phyloP scores from a whole-genome alignment of 1,284 basidiomycete genomes.

The Leccinum subrobustum region DNA sequence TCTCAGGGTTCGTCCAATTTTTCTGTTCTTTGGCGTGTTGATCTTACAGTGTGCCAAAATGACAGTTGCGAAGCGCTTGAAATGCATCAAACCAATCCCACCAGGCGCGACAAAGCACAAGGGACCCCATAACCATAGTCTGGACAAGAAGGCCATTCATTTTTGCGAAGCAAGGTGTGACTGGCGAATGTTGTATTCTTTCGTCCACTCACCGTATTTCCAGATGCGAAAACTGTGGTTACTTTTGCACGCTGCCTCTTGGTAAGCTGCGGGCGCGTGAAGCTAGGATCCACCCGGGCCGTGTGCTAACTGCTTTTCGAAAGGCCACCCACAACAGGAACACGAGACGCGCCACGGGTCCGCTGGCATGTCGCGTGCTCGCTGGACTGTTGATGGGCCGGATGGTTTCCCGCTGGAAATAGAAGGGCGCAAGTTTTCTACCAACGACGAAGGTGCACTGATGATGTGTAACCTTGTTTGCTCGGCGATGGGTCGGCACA shows the following conservation, averaged over 20 bases:
- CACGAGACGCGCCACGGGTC: constrained; percentile 47
- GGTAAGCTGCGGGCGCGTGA: constrained; percentile 35
- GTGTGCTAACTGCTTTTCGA: neutral
- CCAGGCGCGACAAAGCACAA: constrained; percentile 41
- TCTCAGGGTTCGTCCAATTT: constrained; percentile 26
- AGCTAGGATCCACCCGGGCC: neutral
- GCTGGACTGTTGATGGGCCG: constrained; percentile 55
- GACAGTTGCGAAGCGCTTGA: constrained; percentile 47
- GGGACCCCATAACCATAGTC: constrained; percentile 49
- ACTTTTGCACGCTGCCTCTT: constrained; percentile 56
- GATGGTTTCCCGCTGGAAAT: constrained; percentile 31
- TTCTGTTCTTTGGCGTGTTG: neutral
- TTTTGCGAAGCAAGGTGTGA: constrained; percentile 49
- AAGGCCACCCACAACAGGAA: constrained; percentile 58
- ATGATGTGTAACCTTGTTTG: no score
- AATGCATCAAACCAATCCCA: constrained; percentile 47
- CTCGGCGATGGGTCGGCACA: no score
- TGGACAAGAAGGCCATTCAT: constrained; percentile 42
- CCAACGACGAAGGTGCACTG: no score
- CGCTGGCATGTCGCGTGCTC: constrained; percentile 47
- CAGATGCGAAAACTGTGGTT: constrained; percentile 56
- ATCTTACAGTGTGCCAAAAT: neutral
- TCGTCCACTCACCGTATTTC: neutral
- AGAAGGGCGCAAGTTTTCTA: no score
- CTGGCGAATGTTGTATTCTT: neutral